These are phyloP conservation scores for Malassezia brasiliensis DNA, from an alignment of 1,284 basidiomycete genomes.

Conservation along the genomic window DNA sequence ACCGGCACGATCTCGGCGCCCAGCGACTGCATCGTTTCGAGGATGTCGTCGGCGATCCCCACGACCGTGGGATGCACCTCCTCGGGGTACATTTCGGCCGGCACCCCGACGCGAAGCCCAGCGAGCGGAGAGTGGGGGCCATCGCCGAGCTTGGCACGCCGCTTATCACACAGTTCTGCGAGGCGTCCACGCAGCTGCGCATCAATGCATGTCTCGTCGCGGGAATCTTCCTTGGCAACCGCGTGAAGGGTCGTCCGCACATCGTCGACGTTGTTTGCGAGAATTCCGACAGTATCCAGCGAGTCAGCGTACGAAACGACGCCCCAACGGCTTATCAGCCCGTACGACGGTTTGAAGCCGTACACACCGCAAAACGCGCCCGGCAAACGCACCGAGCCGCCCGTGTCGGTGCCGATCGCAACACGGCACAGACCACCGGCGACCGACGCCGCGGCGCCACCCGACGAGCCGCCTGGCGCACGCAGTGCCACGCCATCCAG, in stretches of 20 bases:
- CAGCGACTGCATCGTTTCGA: conserved; percentile 53
- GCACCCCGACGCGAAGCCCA: conserved; percentile 59
- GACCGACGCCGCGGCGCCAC: conserved; percentile 42
- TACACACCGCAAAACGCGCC: conserved; percentile 86
- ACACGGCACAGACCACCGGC: conserved; percentile 30
- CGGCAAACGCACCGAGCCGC: conserved; percentile 82
- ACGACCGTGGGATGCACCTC: conserved; percentile 55
- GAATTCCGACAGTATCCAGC: conserved; percentile 81
- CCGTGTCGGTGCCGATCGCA: conserved; percentile 86
- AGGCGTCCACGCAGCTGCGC: conserved; percentile 13
- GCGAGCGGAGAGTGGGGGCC: conserved; percentile 26
- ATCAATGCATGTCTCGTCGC: conserved; percentile 67
- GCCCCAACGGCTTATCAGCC: conserved; percentile 78
- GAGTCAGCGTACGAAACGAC: conserved; percentile 88
- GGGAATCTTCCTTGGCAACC: conserved; percentile 59
- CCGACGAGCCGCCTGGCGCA: conserved; percentile 51
- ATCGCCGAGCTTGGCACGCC: not conserved
- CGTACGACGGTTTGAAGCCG: conserved; percentile 90
- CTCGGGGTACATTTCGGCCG: conserved; percentile 70
- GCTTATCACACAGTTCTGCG: not conserved
- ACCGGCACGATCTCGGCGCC: conserved; percentile 68
- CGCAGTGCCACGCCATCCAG: not conserved
- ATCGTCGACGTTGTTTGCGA: conserved; percentile 56
- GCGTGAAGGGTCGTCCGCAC: conserved; percentile 59
- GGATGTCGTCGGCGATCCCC: conserved; percentile 41